Conservation (phyloP, 805 yeast genomes). For the Ogataea salicorniae region DNA sequence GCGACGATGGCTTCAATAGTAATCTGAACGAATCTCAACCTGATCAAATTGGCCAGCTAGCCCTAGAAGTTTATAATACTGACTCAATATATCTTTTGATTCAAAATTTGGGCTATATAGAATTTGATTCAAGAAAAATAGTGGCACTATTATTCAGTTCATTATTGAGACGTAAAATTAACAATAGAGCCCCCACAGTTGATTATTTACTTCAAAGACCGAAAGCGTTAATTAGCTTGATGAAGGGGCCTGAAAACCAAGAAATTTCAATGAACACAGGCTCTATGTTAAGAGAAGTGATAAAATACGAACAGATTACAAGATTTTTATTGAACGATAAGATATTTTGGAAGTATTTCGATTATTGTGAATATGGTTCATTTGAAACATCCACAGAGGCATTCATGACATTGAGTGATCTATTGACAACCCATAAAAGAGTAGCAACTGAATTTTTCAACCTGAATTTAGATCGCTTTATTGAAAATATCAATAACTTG, state of each 20-base stretch:
- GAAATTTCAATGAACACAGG: slow-evolving; percentile 75
- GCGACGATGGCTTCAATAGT: slow-evolving; percentile 49
- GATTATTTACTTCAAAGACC: slow-evolving; percentile 73
- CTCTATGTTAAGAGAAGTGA: slow-evolving; percentile 75
- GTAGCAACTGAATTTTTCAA: slow-evolving; percentile 67
- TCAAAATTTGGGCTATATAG: slow-evolving; percentile 57
- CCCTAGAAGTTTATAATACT: slow-evolving; percentile 71
- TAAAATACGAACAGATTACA: slow-evolving; percentile 69
- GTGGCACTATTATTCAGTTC: slow-evolving; percentile 69
- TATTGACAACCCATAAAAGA: slow-evolving; percentile 64
- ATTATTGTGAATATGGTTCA: slow-evolving; percentile 65
- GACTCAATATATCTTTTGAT: slow-evolving; percentile 65
- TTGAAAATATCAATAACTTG: slow-evolving; percentile 56
- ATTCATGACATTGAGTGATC: slow-evolving; percentile 67
- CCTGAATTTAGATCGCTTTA: slow-evolving; percentile 53
- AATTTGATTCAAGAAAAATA: slow-evolving; percentile 87
- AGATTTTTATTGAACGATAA: slow-evolving; percentile 53
- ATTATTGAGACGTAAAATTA: slow-evolving; percentile 71
- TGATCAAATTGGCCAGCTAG: slow-evolving; percentile 69
- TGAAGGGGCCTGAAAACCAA: slow-evolving; percentile 67
- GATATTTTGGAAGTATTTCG: slow-evolving; percentile 77
- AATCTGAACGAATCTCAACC: slow-evolving; percentile 37
- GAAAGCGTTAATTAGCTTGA: slow-evolving; percentile 53
- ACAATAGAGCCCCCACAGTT: slow-evolving; percentile 76
- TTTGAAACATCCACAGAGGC: slow-evolving; percentile 92